Evolutionary conservation across 1,284 basidiomycete species (phyloP), one percentile per base, ranked within the genome.

Genomic region (Ceraceosorus bombacis): DNA sequence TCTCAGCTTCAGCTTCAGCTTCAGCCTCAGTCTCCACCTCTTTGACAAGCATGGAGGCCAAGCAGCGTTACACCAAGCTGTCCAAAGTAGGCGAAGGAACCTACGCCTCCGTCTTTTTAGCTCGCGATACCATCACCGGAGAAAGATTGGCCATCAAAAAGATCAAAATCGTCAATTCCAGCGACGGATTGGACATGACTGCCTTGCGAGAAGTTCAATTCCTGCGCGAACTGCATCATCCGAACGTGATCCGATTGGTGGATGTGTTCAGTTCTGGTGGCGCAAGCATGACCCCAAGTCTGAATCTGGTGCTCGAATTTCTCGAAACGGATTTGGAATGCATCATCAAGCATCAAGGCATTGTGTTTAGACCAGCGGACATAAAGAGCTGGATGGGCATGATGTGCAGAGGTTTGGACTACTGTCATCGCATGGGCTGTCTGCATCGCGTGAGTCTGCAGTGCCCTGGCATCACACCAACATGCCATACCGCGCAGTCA

Each of bases 331-430:
- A 98, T 79, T 82, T 99, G 39, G 95, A 99, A 79, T 90, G 90
- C 71, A 86, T 98, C 67, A 96, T 99, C 80, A 91, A 91, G 76
- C 93, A 98, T 79, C 84, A 89, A 51, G 82, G 85, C 2, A 84
- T 95, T 54, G 88, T 96, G 41, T 97, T 98, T 78, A 83, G 92
- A 27, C 89, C 90, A 6, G 89, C 89, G 0, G 94, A 99, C 78
- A 94, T 97, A 80, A 99, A 99, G 79, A 88, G 88, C 71, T 99
- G 95, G 95, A 92, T 95, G 85, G 89, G 89, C 13, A 98, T 98
- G 95, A 90, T 89, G 0, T 86, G 96, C 71, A 85, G 92, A 49
- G 95, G 95, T 1, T 82, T 98, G 17, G 94, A 97, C 77, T 98
- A 95, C 78, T 97, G 94, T 70, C 95, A 99, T 78, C 82, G 92